A percentile compares a stretch with the other conserved stretches of the same genome.
Conservation (phyloP, 2,329 filamentous ascomycete species). For the Cercospora sp. region DNA sequence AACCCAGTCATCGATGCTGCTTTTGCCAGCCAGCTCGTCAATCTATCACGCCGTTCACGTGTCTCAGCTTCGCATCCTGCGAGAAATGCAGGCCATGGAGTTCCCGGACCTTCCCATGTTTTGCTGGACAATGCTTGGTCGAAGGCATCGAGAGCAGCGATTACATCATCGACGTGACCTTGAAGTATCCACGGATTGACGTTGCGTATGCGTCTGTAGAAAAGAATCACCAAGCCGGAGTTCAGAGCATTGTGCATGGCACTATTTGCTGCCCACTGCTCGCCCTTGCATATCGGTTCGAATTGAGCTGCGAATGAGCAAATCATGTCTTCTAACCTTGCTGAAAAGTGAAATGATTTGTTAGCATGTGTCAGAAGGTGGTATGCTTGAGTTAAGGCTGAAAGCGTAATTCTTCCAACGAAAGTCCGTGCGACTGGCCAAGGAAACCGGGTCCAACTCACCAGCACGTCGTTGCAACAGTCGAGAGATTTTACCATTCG, state of each 20-base stretch:
- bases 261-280: slow-evolving; percentile 19
- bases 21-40: slow-evolving; percentile 10
- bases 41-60: not conserved
- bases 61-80: slow-evolving; percentile 44
- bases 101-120: slow-evolving; percentile 32
- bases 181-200: slow-evolving; percentile 44
- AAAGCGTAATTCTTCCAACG: not conserved
- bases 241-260: slow-evolving; percentile 45
- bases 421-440: not conserved
- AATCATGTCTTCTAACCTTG: slow-evolving; percentile 17
- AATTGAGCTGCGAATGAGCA: slow-evolving; percentile 16
- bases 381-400: not conserved
- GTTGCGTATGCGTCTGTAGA: slow-evolving; percentile 45
- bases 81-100: slow-evolving; percentile 45
- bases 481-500: not conserved
- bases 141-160: slow-evolving; percentile 37
- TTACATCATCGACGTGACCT: slow-evolving; percentile 41
- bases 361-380: not conserved
- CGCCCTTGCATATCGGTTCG: not conserved
- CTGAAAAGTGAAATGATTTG: not conserved
- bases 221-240: slow-evolving; percentile 45
- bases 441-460: not conserved
- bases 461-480: slow-evolving; percentile 8
- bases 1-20: slow-evolving; percentile 8
- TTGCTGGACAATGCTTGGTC: slow-evolving; percentile 29